Conservation (phyloP, 257 asterid species). For the Paraleonurus japonicus region DNA sequence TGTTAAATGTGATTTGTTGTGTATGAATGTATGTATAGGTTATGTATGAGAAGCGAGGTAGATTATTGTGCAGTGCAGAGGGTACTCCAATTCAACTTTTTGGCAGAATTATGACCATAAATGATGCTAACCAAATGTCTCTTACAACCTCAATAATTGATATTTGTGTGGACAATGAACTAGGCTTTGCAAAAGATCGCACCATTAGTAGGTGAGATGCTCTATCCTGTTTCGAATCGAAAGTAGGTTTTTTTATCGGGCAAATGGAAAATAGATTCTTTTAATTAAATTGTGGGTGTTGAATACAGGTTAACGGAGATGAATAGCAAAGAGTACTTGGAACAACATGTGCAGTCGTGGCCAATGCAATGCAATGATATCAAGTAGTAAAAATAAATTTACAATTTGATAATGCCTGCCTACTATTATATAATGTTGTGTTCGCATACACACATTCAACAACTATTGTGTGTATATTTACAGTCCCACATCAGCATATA, state of each 20-base stretch:
- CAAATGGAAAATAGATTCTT: not conserved
- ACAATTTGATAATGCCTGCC: no score
- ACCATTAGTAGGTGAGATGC: slow-evolving; percentile 57
- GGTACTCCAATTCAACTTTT: slow-evolving; percentile 57
- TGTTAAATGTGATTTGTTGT: no score
- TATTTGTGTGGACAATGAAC: slow-evolving; percentile 64
- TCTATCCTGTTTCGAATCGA: not conserved
- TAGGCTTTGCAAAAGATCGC: slow-evolving; percentile 69
- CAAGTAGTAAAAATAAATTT: no score
- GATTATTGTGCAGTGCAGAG: slow-evolving; percentile 59
- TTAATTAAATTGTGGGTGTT: not conserved
- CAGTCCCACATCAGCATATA: no score
- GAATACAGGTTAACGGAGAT: slow-evolving; percentile 37
- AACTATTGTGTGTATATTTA: no score
- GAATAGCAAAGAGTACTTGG: slow-evolving; percentile 59
- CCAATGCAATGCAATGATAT: no score
- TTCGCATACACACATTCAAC: no score
- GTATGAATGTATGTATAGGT: slow-evolving; percentile 48
- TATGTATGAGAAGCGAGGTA: slow-evolving; percentile 60
- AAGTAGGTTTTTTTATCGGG: not conserved
- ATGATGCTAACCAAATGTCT: slow-evolving; percentile 47
- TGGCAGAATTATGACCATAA: slow-evolving; percentile 46
- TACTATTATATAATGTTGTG: no score
- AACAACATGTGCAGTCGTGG: slow-evolving; percentile 41
- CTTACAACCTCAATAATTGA: slow-evolving; percentile 58